Evolutionary conservation across 768 basidiomycete genomes (phyloP), one percentile per base, ranked within the genome.

Genomic region (Omphalotus guepiniiformis): DNA sequence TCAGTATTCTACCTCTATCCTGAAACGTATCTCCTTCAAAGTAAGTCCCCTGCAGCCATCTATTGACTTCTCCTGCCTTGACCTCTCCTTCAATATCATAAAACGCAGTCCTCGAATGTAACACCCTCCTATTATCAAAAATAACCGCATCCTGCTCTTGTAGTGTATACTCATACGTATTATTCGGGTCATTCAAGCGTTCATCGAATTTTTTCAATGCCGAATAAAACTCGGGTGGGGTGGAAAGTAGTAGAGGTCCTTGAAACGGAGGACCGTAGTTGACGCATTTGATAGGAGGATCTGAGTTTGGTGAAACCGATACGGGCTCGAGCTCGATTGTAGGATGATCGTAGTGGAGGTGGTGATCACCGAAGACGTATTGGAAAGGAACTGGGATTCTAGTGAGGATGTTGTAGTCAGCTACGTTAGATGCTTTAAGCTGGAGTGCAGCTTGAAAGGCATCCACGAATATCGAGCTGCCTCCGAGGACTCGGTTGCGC

Each of bases 181-280:
- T 75, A 9, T 55, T 56, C 0, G 73, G 69, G 15, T 75, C 71
- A 42, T 83, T 76, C 2, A 93, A 61, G 11, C 83, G 55, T 0
- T 63, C 57, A 2, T 82, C 75, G 54, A 93, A 97, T 13, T 65
- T 62, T 3, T 59, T 53, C 3, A 97, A 67, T 3, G 89, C 86
- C 1, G 67, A 55, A 57, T 84, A 88, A 55, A 90, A 85, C 26
- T 63, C 63, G 5, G 60, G 51, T 1, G 82, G 76, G 3, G 83
- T 83, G 26, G 65, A 58, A 93, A 71, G 44, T 19, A 46, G 18
- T 8, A 46, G 34, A 0, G 90, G 85, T 0, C 87, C 93, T 67
- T 95, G 93, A 76, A 97, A 98, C 0, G 93, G 94, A 0, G 95
- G 95, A 1, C 88, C 86, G 64, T 95, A 97, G 66, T 93, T 97